Base-by-base conservation (phyloP, 1,139 yeast genomes). In the Candida smagusa region DNA sequence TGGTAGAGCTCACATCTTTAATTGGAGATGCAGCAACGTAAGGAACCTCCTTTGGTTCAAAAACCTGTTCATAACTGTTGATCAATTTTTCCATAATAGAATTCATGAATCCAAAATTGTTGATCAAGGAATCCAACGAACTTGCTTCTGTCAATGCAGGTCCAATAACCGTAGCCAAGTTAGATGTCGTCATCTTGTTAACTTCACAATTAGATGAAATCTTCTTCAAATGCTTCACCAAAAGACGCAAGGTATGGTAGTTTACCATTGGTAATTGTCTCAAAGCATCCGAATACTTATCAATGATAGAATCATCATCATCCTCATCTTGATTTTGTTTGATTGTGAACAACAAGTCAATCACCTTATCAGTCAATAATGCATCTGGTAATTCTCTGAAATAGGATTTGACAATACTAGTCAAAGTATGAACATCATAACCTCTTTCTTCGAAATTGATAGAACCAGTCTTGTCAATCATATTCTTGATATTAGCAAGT, bases 321-420 rank as follows among this genome's bases (percentile, higher is more conserved):
- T 63, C 59, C 3, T 59, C 49, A n/a, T 57, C 40, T 19, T 68
- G 39, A 13, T 37, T 40, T 31, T 47, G 71, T 43, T 68, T 70
- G 21, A 60, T 44, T 3, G 54, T 52, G 36, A 85, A 75, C 40
- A 81, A 68, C 22, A 70, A 71, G 33, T 73, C 77, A 34, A 72
- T 68, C 2, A 65, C 74, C 33, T 54, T 54, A 45, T 72, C 76
- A 0, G 94, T 80, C 39, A 92, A 73, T 29, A 90, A 61, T 1
- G 96, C 87, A 52, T 90, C 96, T 0, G 97, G 97, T 34, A 92
- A 64, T 51, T 89, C 97, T 47, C 98, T 75, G 48, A 92, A 65
- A 54, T 78, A 90, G 43, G 85, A 74, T 59, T 92, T 92, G 50
- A 92, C 83, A 51, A 95, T 81, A 31, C 96, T 95, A 2, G 97